Evolutionary conservation across 2,329 filamentous ascomycete species (phyloP).

Genomic region (Sporothrix sp.): DNA sequence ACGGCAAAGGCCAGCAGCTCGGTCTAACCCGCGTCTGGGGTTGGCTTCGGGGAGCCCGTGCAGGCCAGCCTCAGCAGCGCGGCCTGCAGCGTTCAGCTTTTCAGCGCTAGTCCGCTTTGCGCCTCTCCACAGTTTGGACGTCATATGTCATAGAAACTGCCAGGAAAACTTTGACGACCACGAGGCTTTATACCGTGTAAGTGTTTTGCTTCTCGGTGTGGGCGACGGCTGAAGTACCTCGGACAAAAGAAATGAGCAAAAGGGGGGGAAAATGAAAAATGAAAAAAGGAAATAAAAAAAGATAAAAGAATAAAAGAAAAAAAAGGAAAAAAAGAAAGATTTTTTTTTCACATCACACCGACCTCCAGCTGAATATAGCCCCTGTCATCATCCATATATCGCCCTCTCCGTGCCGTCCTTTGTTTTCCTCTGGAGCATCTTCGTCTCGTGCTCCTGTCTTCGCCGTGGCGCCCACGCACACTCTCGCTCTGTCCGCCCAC

Average conservation of each 20-base stretch:
- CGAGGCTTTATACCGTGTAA: no score
- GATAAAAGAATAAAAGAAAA: no score
- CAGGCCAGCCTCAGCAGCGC: no score
- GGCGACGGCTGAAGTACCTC: background rate
- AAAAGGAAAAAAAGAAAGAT: background rate
- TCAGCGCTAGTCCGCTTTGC: background rate
- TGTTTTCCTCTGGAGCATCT: no score
- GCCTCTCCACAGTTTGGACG: background rate
- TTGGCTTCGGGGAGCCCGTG: constrained; percentile 3
- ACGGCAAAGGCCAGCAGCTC: background rate
- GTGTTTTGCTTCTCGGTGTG: background rate
- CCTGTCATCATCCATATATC: no score
- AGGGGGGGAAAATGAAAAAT: background rate
- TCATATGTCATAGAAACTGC: background rate
- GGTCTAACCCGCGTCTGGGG: constrained; percentile 2
- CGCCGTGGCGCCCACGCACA: no score
- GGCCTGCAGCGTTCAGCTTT: background rate
- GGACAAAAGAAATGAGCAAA: background rate
- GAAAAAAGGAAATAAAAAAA: background rate
- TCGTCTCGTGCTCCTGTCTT: no score
- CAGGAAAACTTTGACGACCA: background rate
- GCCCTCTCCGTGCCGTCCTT: no score
- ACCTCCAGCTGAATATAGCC: background rate
- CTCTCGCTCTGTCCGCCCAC: no score
- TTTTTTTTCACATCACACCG: background rate